These are phyloP conservation scores for Thraustotheca clavata DNA, from an alignment of 352 stramenopile genomes.

Conservation along the genomic window DNA sequence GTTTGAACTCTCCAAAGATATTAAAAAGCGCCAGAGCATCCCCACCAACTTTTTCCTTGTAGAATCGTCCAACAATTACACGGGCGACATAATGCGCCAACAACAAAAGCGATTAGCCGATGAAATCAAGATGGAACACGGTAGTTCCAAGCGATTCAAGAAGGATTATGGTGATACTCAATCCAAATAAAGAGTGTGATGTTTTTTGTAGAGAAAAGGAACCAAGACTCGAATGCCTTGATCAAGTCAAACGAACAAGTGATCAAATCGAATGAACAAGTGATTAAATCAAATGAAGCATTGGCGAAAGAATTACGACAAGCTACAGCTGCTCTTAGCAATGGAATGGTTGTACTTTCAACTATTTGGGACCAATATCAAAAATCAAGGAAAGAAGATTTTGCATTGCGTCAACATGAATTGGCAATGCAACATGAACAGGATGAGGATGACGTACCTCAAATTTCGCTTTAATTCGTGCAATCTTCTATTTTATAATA, in stretches of 20 bases:
- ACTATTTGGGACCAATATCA: neutral
- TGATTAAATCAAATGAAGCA: neutral
- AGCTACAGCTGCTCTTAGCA: neutral
- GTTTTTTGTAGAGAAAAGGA: neutral
- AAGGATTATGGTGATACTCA: neutral
- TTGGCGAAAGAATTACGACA: neutral
- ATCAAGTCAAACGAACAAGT: neutral
- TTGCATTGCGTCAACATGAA: neutral
- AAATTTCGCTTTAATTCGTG: neutral
- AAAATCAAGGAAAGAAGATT: neutral
- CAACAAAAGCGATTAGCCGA: neutral
- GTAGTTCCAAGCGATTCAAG: neutral
- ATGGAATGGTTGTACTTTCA: neutral
- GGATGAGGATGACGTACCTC: neutral
- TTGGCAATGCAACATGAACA: neutral
- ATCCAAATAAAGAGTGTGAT: neutral
- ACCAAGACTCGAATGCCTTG: neutral
- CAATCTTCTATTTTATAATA: neutral
- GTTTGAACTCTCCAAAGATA: constrained; percentile 7
- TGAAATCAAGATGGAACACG: neutral
- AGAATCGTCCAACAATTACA: constrained; percentile 2
- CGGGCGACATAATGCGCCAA: neutral
- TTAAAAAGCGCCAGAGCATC: neutral
- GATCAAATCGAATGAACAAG: neutral
- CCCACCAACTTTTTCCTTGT: constrained; percentile 5